phyloP scores from a whole-genome alignment of 2,329 filamentous ascomycete species.

The Diaporthe caulivora region DNA sequence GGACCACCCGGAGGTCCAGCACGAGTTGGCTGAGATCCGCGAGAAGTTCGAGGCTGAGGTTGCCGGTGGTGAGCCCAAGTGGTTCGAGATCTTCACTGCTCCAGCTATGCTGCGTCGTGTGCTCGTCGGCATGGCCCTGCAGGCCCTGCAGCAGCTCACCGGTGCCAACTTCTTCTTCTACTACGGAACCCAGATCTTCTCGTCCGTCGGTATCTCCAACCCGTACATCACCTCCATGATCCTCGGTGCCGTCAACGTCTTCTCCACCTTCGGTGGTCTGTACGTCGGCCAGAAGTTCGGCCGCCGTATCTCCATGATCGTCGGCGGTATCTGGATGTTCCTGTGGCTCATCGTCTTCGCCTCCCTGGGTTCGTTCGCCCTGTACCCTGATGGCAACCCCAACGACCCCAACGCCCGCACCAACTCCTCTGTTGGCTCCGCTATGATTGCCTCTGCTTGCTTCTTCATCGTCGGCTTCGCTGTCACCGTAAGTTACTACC shows the following conservation, averaged over 20 bases:
- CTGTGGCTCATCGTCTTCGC: slow-evolving; percentile 75
- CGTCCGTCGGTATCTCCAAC: slow-evolving; percentile 74
- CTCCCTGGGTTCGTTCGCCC: slow-evolving; percentile 60
- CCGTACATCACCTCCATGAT: slow-evolving; percentile 78
- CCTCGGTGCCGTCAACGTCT: slow-evolving; percentile 75
- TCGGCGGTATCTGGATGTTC: slow-evolving; percentile 77
- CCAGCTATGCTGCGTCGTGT: slow-evolving; percentile 75
- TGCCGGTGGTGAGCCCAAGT: slow-evolving; percentile 39
- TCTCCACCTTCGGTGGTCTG: slow-evolving; percentile 74
- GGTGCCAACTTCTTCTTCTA: slow-evolving; percentile 66
- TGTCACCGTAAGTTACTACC: slow-evolving; percentile 41
- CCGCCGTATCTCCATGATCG: slow-evolving; percentile 75
- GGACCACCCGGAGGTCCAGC: slow-evolving; percentile 39
- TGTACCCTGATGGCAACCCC: slow-evolving; percentile 49
- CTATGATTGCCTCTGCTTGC: slow-evolving; percentile 80
- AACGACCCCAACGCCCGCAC: slow-evolving; percentile 50
- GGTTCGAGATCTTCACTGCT: slow-evolving; percentile 40
- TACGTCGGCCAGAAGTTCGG: slow-evolving; percentile 77
- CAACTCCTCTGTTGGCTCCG: slow-evolving; percentile 63
- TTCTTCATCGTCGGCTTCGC: slow-evolving; percentile 83
- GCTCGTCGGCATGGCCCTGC: slow-evolving; percentile 71
- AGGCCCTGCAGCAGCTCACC: slow-evolving; percentile 77
- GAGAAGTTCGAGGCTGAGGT: slow-evolving; percentile 39
- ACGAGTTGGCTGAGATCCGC: slow-evolving; percentile 38
- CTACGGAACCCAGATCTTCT: slow-evolving; percentile 77